A percentile compares a stretch with the other conserved stretches of the same genome.
Evolutionary conservation across 306 rosid species (phyloP).

Genomic region (Ammopiptanthus mongolicus): DNA sequence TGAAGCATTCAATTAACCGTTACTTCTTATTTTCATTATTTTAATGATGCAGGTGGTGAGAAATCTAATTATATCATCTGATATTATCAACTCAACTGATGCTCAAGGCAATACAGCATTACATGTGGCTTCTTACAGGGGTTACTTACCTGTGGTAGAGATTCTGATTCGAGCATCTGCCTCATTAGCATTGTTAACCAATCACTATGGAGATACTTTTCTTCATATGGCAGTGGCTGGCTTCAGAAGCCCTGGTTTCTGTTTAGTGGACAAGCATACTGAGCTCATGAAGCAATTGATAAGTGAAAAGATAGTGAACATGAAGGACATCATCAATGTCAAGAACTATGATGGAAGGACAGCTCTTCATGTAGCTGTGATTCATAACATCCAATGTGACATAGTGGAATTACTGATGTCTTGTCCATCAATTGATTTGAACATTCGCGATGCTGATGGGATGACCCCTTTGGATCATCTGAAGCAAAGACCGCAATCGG

Average conservation of each 20-base stretch:
- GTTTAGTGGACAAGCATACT: slow-evolving; percentile 68
- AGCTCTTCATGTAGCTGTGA: slow-evolving; percentile 71
- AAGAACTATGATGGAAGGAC: slow-evolving; percentile 85
- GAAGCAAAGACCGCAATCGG: slow-evolving; percentile 53
- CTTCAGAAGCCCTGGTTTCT: slow-evolving; percentile 78
- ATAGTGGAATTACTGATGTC: slow-evolving; percentile 75
- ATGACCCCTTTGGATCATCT: slow-evolving; percentile 85
- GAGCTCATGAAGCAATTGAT: slow-evolving; percentile 56
- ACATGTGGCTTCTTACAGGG: slow-evolving; percentile 78
- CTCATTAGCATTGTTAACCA: slow-evolving; percentile 38
- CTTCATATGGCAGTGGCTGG: slow-evolving; percentile 89
- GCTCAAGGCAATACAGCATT: slow-evolving; percentile 79
- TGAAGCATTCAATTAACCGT: background rate
- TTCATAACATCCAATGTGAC: slow-evolving; percentile 49
- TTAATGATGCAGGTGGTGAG: slow-evolving; percentile 66
- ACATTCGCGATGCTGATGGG: slow-evolving; percentile 57
- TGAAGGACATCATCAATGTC: slow-evolving; percentile 55
- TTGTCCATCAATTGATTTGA: slow-evolving; percentile 59
- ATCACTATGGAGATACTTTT: slow-evolving; percentile 78
- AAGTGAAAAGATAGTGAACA: slow-evolving; percentile 32
- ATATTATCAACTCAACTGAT: slow-evolving; percentile 57
- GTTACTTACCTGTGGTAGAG: slow-evolving; percentile 69
- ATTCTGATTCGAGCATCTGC: slow-evolving; percentile 54
- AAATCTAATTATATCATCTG: slow-evolving; percentile 49
- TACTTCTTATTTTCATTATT: slow-evolving; percentile 1